These are phyloP conservation scores for Pestalotiopsis sp. DNA, from an alignment of 2,329 filamentous ascomycete species.

Conservation along the genomic window DNA sequence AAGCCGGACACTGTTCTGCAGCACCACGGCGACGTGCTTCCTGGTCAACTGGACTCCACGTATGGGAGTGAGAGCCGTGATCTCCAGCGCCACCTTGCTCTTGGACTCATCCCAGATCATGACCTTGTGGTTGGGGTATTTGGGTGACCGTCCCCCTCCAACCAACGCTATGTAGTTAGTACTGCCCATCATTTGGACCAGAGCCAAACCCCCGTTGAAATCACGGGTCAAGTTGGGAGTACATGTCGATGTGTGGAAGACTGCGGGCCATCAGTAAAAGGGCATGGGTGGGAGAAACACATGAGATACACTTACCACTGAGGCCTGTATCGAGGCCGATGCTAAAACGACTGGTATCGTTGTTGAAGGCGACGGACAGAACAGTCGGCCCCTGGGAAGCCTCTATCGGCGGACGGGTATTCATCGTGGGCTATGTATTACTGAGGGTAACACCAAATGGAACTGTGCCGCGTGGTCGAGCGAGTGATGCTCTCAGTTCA, in stretches of 20 bases:
- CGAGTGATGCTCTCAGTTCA: not conserved
- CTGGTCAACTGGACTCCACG: conserved; percentile 77
- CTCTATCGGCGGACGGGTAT: conserved; percentile 85
- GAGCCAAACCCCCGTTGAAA: conserved; percentile 79
- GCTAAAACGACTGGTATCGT: conserved; percentile 81
- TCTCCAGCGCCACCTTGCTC: conserved; percentile 70
- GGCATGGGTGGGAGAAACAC: not conserved
- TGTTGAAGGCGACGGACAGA: conserved; percentile 84
- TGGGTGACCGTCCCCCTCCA: conserved; percentile 82
- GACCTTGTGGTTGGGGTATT: conserved; percentile 87
- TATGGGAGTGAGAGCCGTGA: conserved; percentile 80
- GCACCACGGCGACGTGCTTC: conserved; percentile 75
- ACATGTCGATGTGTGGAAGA: conserved; percentile 11
- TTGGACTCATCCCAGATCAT: conserved; percentile 92
- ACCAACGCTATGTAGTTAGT: conserved; percentile 88
- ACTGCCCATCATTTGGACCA: conserved; percentile 84
- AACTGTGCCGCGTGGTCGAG: not conserved
- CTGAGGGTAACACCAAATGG: no score
- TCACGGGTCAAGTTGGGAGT: conserved; percentile 37
- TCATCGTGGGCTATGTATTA: conserved; percentile 60
- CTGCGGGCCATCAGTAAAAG: conserved; percentile 16
- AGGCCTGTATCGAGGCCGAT: conserved; percentile 86
- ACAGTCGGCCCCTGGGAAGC: conserved; percentile 72
- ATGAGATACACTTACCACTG: conserved; percentile 60
- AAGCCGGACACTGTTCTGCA: conserved; percentile 80